Evolutionary conservation across 306 rosid genomes (phyloP).

Genomic region (Dryas drummondii): DNA sequence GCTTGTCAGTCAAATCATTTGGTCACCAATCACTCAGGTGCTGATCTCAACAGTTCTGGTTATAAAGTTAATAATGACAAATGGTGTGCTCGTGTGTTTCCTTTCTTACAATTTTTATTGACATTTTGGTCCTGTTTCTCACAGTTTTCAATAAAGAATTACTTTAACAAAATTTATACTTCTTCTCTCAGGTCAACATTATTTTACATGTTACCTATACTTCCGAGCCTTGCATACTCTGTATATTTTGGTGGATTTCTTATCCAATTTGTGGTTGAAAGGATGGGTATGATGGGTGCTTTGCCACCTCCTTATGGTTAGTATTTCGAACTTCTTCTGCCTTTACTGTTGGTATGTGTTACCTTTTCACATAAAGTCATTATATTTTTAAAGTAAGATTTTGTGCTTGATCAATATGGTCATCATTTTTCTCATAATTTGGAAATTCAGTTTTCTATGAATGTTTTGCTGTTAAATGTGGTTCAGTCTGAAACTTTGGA

Average conservation of each 20-base stretch:
- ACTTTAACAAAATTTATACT: constrained; percentile 6
- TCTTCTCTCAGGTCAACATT: constrained; percentile 63
- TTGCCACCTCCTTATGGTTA: constrained; percentile 90
- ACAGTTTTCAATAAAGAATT: background rate
- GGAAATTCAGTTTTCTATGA: background rate
- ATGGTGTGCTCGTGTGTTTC: background rate
- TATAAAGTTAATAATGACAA: constrained; percentile 6
- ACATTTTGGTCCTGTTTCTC: constrained; percentile 13
- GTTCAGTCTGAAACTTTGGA: background rate
- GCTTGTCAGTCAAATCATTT: constrained; percentile 58
- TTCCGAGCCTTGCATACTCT: constrained; percentile 74
- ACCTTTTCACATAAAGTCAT: background rate
- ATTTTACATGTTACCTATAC: constrained; percentile 66
- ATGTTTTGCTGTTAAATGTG: background rate
- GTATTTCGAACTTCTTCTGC: constrained; percentile 28
- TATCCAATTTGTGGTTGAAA: constrained; percentile 80
- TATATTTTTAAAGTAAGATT: background rate
- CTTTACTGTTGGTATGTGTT: background rate
- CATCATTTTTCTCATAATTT: background rate
- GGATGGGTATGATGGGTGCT: constrained; percentile 99
- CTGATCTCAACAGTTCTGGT: constrained; percentile 20
- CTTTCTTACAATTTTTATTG: background rate
- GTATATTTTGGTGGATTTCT: constrained; percentile 93
- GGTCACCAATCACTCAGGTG: constrained; percentile 74
- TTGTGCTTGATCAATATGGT: background rate